Evolutionary conservation across 352 stramenopile species (phyloP).

Genomic region (Phytophthora pseudosyringae): DNA sequence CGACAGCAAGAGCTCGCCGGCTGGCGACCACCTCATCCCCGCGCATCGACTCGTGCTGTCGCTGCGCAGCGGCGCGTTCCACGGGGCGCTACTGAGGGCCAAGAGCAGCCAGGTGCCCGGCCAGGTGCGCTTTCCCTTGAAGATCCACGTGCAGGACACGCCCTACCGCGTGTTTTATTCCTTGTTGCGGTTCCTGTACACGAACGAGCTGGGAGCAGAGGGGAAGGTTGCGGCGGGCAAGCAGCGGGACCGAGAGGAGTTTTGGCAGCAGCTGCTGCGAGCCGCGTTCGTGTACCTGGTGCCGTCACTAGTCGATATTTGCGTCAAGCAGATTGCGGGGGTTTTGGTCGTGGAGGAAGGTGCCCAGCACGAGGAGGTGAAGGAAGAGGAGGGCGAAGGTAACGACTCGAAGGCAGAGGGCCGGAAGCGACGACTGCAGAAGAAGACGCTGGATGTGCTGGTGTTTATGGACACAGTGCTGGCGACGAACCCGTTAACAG

Average conservation of each 20-base stretch:
- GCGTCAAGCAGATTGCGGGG: conserved; percentile 49
- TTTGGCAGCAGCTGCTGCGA: conserved; percentile 74
- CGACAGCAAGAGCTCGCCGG: conserved; percentile 11
- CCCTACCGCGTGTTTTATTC: conserved; percentile 73
- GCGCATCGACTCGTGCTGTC: conserved; percentile 79
- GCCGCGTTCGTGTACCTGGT: conserved; percentile 79
- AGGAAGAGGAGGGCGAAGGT: conserved; percentile 6
- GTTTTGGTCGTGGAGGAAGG: conserved; percentile 39
- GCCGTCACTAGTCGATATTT: conserved; percentile 69
- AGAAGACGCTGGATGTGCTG: conserved; percentile 51
- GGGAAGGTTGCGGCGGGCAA: background rate
- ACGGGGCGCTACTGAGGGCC: conserved; percentile 59
- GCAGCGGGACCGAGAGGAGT: conserved; percentile 40
- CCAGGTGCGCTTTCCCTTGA: conserved; percentile 80
- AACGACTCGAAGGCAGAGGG: background rate
- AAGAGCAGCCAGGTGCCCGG: conserved; percentile 73
- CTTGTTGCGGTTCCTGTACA: conserved; percentile 80
- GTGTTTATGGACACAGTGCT: conserved; percentile 69
- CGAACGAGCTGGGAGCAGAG: conserved; percentile 53
- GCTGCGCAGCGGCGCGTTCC: conserved; percentile 78
- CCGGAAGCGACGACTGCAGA: conserved; percentile 22
- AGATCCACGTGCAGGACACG: conserved; percentile 87
- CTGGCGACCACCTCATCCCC: conserved; percentile 58
- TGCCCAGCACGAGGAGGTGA: background rate
- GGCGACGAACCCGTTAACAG: conserved; percentile 46